phyloP scores from a whole-genome alignment of 2,329 filamentous ascomycete species.

The Fusarium sp. region DNA sequence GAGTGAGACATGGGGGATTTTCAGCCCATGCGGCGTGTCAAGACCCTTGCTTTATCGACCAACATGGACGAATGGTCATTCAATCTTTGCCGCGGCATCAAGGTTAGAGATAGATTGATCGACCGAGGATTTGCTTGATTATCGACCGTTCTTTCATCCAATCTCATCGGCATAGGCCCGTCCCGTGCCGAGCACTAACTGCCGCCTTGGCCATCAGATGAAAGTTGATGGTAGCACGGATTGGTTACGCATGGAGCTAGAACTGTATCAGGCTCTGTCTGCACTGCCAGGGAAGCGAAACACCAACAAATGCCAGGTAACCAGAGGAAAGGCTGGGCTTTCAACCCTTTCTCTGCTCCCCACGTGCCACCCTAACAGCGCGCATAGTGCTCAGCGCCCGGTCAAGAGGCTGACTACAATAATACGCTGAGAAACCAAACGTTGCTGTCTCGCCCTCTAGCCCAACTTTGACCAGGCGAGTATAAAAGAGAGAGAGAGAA shows the following conservation, averaged over 20 bases:
- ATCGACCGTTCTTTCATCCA: neutral
- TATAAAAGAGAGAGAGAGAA: neutral
- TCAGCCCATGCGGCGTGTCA: neutral
- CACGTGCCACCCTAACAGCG: neutral
- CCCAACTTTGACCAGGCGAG: neutral
- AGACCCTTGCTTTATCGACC: conserved; percentile 18
- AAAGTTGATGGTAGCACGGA: neutral
- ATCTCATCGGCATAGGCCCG: neutral
- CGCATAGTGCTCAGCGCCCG: neutral
- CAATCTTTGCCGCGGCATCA: neutral
- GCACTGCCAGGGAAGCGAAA: neutral
- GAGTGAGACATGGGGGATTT: conserved; percentile 23
- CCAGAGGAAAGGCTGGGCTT: neutral
- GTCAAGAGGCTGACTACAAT: neutral
- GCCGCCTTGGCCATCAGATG: neutral
- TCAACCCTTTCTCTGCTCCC: neutral
- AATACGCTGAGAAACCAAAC: neutral
- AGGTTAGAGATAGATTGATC: neutral
- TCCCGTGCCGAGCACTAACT: neutral
- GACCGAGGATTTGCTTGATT: neutral
- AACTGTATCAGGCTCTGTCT: neutral
- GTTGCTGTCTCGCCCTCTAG: neutral
- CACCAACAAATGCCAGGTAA: neutral
- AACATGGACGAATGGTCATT: neutral
- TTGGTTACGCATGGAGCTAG: neutral